Evolutionary conservation across 2,329 filamentous ascomycete genomes (phyloP), one percentile per base, ranked within the genome.

Genomic region (Sporothrix dimorphospora): DNA sequence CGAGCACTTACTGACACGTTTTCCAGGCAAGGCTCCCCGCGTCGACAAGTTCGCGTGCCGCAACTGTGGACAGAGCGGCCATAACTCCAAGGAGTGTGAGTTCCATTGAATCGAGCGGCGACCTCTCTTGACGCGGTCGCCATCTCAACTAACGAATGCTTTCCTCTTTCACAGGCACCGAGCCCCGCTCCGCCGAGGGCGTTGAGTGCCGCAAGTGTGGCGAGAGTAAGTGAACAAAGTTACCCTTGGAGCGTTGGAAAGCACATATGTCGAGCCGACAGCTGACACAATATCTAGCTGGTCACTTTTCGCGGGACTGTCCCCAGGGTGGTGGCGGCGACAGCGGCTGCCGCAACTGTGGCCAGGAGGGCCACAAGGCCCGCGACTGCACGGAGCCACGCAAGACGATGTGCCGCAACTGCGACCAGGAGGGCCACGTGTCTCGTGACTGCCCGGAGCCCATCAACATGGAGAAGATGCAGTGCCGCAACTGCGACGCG

Each of bases 161-260:
- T 45, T 21, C 69, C 2, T 38, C 14, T n/a, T 14, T 14, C 49
- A 21, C 65, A 81, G 80, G 81, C 74, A 79, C 86, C 38, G 87
- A 90, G 76, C 88, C 88, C 47, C 87, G 90, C n/a, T 86, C 87
- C 74, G 85, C 88, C 38, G 87, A 85, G 38, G 85, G 86, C 69
- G 85, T 91, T 0, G 89, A 91, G 78, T 92, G 90, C 78, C 88
- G 87, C 76, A 90, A 88, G 79, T 92, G 90, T 77, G 83, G 84
- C 53, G 83, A 89, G 80, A 87, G 88, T 90, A 81, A 79, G 85
- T 21, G 6, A 38, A 68, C 42, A 2, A 4, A 6, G 3, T 38
- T 73, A 57, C 27, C 69, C n/a, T 9, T 24, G 49, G n/a, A 45
- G 19, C 9, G 49, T 6, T 21, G 49, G n/a, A n/a, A 34, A 11